Conservation (phyloP, 1,284 basidiomycete genomes). For the Fomitopsis pinicola region DNA sequence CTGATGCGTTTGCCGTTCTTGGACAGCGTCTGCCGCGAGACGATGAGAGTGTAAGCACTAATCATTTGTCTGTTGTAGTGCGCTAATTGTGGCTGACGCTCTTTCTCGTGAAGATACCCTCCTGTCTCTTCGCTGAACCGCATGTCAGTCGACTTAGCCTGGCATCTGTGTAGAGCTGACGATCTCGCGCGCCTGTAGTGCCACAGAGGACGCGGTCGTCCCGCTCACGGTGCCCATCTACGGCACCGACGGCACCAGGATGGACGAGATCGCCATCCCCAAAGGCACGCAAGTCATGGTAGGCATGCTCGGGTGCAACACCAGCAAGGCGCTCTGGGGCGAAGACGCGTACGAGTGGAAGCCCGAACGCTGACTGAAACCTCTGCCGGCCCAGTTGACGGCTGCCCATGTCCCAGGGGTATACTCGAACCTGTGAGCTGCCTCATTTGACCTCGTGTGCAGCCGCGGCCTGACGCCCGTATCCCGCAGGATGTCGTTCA, state of each 20-base stretch:
- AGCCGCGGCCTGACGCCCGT: neutral
- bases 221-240: constrained; percentile 12
- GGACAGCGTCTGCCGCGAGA: constrained; percentile 22
- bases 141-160: neutral
- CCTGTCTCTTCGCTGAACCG: neutral
- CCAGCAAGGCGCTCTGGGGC: constrained; percentile 15
- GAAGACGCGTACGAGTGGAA: constrained; percentile 20
- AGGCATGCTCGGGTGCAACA: constrained; percentile 14
- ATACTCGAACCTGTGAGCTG: constrained; percentile 16
- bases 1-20: constrained; percentile 17
- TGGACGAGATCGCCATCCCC: constrained; percentile 12
- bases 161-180: neutral
- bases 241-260: constrained; percentile 10
- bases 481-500: constrained; percentile 1
- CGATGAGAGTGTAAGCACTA: constrained; percentile 16
- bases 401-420: constrained; percentile 15
- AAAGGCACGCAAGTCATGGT: constrained; percentile 11
- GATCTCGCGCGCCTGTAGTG: neutral
- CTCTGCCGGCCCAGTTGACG: constrained; percentile 6
- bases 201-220: constrained; percentile 7
- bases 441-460: neutral
- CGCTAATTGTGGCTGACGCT: neutral
- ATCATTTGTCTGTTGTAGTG: neutral
- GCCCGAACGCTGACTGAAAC: constrained; percentile 17
- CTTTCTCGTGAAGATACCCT: neutral